Conservation (phyloP, 345 rosid species). For the Murraya paniculata region DNA sequence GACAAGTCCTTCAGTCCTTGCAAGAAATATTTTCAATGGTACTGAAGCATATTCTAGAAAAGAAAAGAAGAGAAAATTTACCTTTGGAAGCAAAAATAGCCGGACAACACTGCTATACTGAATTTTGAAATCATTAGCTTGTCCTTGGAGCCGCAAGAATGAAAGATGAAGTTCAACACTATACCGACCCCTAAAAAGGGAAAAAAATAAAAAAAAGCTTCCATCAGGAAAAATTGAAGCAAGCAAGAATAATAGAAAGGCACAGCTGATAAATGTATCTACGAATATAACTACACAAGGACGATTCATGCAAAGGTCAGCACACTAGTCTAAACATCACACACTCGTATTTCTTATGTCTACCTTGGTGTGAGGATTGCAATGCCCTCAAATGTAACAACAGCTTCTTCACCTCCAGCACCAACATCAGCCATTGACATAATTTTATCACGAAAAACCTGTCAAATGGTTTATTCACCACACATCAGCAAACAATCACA, state of each 20-base stretch:
- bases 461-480: slow-evolving; percentile 14
- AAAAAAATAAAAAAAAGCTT: slow-evolving; percentile 7
- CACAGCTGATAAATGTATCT: slow-evolving; percentile 4
- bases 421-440: slow-evolving; percentile 82
- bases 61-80: slow-evolving; percentile 14
- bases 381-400: slow-evolving; percentile 86
- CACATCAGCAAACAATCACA: neutral
- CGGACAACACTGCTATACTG: slow-evolving; percentile 99
- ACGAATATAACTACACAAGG: neutral
- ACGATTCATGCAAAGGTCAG: neutral
- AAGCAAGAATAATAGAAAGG: neutral
- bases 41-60: neutral
- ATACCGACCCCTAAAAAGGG: slow-evolving; percentile 79
- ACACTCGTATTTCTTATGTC: neutral
- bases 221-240: slow-evolving; percentile 9
- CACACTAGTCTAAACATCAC: neutral
- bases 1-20: neutral
- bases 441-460: slow-evolving; percentile 82
- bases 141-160: slow-evolving; percentile 88
- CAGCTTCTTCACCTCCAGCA: slow-evolving; percentile 87
- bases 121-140: slow-evolving; percentile 98
- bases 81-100: slow-evolving; percentile 95
- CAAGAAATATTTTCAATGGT: neutral
- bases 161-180: slow-evolving; percentile 95
- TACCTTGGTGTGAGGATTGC: slow-evolving; percentile 97